phyloP scores from a whole-genome alignment of 768 basidiomycete genomes.

The Boletus edulis region DNA sequence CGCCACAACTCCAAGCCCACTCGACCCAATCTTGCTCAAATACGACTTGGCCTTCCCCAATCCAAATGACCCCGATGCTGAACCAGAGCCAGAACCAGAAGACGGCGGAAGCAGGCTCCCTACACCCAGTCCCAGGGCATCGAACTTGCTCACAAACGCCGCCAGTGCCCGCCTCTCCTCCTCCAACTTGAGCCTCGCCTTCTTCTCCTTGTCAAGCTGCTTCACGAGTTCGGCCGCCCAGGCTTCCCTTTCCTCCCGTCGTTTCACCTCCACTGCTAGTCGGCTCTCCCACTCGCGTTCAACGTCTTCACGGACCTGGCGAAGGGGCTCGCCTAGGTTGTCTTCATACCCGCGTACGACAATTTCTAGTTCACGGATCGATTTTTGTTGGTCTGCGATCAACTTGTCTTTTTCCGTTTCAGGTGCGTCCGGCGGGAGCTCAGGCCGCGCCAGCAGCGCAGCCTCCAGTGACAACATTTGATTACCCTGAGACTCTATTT shows the following conservation, averaged over 20 bases:
- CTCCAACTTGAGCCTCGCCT: constrained; percentile 65
- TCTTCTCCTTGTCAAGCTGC: constrained; percentile 78
- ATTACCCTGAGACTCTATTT: constrained; percentile 76
- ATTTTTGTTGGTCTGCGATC: constrained; percentile 69
- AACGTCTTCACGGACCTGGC: constrained; percentile 66
- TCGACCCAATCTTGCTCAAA: constrained; percentile 35
- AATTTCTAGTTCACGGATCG: constrained; percentile 76
- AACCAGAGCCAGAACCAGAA: constrained; percentile 2
- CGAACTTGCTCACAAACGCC: constrained; percentile 80
- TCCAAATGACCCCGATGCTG: constrained; percentile 1
- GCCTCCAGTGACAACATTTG: constrained; percentile 85
- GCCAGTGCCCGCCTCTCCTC: constrained; percentile 76
- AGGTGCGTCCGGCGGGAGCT: constrained; percentile 59
- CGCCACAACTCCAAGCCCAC: constrained; percentile 21
- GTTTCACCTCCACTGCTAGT: constrained; percentile 55
- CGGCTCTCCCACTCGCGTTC: constrained; percentile 69
- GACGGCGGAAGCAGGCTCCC: constrained; percentile 34
- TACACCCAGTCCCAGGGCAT: constrained; percentile 59
- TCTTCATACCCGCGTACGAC: constrained; percentile 70
- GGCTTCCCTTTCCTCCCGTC: constrained; percentile 64
- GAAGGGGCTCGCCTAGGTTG: constrained; percentile 61
- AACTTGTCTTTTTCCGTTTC: constrained; percentile 73
- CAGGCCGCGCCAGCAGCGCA: constrained; percentile 68
- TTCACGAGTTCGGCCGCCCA: constrained; percentile 76
- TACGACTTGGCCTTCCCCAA: constrained; percentile 49